Percentiles rank a stretch among this genome's conserved stretches.
These are phyloP conservation scores for Coemansia javaensis DNA, from an alignment of 192 early-diverging fungal genomes.

Conservation along the genomic window DNA sequence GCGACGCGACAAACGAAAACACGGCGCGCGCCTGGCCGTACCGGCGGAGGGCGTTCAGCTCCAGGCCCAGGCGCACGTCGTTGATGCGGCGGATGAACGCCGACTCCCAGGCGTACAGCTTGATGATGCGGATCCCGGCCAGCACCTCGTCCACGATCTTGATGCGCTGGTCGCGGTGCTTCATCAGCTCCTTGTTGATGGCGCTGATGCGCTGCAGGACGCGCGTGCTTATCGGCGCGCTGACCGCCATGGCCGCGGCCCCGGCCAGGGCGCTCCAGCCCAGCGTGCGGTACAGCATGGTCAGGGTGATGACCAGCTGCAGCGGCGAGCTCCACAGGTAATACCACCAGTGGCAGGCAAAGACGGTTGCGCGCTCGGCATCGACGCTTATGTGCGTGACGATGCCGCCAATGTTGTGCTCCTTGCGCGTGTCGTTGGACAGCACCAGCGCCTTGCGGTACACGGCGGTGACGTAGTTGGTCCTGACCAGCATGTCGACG, in stretches of 20 bases:
- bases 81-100: constrained; percentile 40
- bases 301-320: constrained; percentile 4
- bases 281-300: constrained; percentile 63
- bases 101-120: constrained; percentile 67
- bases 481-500: neutral
- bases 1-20: constrained; percentile 41
- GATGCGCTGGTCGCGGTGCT: constrained; percentile 57
- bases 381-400: constrained; percentile 64
- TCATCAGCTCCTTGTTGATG: constrained; percentile 83
- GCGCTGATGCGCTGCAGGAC: constrained; percentile 67
- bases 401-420: constrained; percentile 73
- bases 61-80: constrained; percentile 24
- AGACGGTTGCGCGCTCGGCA: constrained; percentile 5
- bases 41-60: constrained; percentile 34
- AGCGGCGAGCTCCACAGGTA: constrained; percentile 38
- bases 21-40: constrained; percentile 25
- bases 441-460: constrained; percentile 13
- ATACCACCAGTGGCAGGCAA: neutral
- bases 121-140: constrained; percentile 57
- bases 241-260: constrained; percentile 74
- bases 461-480: neutral
- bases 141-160: constrained; percentile 64
- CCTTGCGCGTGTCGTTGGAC: constrained; percentile 53
- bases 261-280: constrained; percentile 82
- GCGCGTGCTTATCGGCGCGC: constrained; percentile 74